Evolutionary conservation across 1,284 basidiomycete species (phyloP).

Genomic region (Inonotus hispidus): DNA sequence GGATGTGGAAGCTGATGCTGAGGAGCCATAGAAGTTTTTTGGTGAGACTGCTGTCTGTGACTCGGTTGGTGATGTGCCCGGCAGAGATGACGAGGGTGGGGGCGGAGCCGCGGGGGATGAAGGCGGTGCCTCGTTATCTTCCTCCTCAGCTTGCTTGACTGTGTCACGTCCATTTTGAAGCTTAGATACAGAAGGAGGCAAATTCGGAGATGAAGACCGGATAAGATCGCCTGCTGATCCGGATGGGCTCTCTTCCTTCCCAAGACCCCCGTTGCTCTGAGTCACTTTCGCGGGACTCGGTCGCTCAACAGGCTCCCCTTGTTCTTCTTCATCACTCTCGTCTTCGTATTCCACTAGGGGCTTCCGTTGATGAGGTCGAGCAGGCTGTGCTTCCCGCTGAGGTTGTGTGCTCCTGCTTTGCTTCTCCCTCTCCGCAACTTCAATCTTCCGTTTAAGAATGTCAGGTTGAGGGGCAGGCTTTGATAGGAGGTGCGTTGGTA

Average conservation of each 20-base stretch:
- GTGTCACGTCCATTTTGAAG: neutral
- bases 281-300: neutral
- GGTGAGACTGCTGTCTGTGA: conserved; percentile 30
- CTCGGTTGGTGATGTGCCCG: conserved; percentile 23
- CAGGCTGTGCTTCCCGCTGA: conserved; percentile 24
- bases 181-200: neutral
- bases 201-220: conserved; percentile 1
- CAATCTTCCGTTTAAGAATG: conserved; percentile 56
- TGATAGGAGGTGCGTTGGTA: conserved; percentile 40
- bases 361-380: conserved; percentile 10
- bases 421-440: conserved; percentile 32
- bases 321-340: conserved; percentile 15
- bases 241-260: neutral
- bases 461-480: conserved; percentile 54
- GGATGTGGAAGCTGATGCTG: conserved; percentile 10
- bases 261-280: neutral
- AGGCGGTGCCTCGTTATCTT: conserved; percentile 13
- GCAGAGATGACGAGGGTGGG: conserved; percentile 18
- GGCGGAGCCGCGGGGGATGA: conserved; percentile 21
- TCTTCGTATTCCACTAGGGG: conserved; percentile 17
- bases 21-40: conserved; percentile 41
- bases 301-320: conserved; percentile 15
- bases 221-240: neutral
- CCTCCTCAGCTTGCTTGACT: neutral
- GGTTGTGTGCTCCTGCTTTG: conserved; percentile 20